Base-by-base conservation (phyloP, 202 grass and related monocot species). In the Eragrostis tef region DNA sequence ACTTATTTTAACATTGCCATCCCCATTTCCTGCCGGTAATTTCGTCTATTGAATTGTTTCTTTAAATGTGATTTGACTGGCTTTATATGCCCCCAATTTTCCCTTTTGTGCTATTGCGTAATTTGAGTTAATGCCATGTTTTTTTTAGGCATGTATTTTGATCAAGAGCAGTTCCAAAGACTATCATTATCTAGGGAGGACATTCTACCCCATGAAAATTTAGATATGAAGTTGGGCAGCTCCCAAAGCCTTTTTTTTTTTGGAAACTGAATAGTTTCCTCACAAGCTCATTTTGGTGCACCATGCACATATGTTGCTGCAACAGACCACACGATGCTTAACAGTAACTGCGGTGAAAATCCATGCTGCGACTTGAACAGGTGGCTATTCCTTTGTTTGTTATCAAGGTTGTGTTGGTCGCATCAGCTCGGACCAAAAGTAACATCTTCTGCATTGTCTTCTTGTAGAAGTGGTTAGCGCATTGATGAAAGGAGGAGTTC, bases 361-460 rank as follows among this genome's bases (percentile, higher is more conserved):
- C 65, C 64, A 27, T 68, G 59, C 16, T 60, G 67, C 67, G 67
- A 83, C 74, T 47, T 83, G 57, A 83, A 34, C 21, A 34, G 10
- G 36, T 72, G 57, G 51, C 12, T 2, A 39, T 62, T 70, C 16
- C 45, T 81, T 52, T 36, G 45, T 64, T 81, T 46, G 43, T 62
- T 47, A 41, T 60, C 46, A 41, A 11, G 72, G 0, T 52, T 70
- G 7, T 51, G 11, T 11, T 81, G 43, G 46, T 81, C 51, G 65
- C 31, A 11, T 67, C 6, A n/a, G 11, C 56, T 19, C 1, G 13
- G 54, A 19, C 31, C 5, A 11, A 12, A 64, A 47, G 61, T 36
- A 56, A 12, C 17, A 63, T 69, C 75, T 56, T 9, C 56, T 64
- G 46, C 24, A 43, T 27, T 71, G 36, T 54, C 25, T 56, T 39